These are phyloP conservation scores for Zoysia japonica DNA, from an alignment of 176 grass and related monocot species.

Conservation along the genomic window DNA sequence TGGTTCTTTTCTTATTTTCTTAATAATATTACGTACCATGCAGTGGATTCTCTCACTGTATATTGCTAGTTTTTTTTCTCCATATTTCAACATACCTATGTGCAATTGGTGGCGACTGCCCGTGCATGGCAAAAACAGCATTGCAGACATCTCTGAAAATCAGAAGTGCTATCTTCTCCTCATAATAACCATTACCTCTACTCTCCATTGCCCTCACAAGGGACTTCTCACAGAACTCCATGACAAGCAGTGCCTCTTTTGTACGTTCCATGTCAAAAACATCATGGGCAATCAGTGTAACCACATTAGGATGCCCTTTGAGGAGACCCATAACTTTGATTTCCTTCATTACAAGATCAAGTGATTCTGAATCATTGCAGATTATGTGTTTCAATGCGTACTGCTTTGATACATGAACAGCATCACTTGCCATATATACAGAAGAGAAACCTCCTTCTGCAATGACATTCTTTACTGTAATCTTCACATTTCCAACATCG, in stretches of 20 bases:
- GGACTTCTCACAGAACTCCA: constrained; percentile 84
- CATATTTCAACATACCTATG: constrained; percentile 56
- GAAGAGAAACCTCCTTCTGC: constrained; percentile 87
- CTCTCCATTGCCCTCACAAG: constrained; percentile 62
- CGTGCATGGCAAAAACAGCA: constrained; percentile 84
- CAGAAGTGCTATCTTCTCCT: constrained; percentile 70
- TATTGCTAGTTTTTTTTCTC: no score
- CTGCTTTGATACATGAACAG: constrained; percentile 52
- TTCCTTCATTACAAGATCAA: constrained; percentile 75
- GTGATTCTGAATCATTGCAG: constrained; percentile 66
- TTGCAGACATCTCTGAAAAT: constrained; percentile 86
- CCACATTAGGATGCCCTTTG: constrained; percentile 79
- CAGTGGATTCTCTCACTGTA: no score
- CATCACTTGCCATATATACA: constrained; percentile 68
- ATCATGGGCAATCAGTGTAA: constrained; percentile 63
- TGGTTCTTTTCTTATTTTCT: no score
- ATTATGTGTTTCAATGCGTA: constrained; percentile 86
- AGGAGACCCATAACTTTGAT: constrained; percentile 73
- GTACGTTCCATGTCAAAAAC: constrained; percentile 77
- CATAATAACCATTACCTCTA: constrained; percentile 71
- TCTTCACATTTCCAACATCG: constrained; percentile 66
- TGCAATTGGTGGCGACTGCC: constrained; percentile 74
- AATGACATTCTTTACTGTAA: constrained; percentile 65
- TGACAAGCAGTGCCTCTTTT: constrained; percentile 71
- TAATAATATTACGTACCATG: no score